These are phyloP conservation scores for Pythium utonaiense DNA, from an alignment of 352 stramenopile species.

Conservation along the genomic window DNA sequence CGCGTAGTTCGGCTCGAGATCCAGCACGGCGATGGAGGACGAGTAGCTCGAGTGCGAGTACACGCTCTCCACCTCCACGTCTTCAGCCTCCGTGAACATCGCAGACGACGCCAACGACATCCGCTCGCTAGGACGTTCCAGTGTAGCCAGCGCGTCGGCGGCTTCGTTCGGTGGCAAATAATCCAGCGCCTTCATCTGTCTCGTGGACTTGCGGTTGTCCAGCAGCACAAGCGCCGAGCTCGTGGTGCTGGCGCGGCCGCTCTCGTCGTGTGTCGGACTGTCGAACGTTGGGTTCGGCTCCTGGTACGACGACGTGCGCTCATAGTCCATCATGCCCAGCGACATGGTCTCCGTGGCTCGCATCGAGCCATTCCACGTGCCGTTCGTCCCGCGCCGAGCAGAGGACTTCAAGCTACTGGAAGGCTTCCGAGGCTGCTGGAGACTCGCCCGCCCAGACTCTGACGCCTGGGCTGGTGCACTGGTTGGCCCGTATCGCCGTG, in stretches of 20 bases:
- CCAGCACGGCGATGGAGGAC: slow-evolving; percentile 58
- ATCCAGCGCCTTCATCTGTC: slow-evolving; percentile 23
- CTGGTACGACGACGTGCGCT: slow-evolving; percentile 34
- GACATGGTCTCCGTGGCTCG: slow-evolving; percentile 44
- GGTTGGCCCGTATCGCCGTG: neutral
- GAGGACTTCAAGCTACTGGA: neutral
- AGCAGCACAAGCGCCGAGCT: slow-evolving; percentile 21
- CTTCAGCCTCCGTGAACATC: slow-evolving; percentile 15
- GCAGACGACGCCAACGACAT: slow-evolving; percentile 16
- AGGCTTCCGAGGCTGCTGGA: neutral
- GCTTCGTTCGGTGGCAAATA: slow-evolving; percentile 12
- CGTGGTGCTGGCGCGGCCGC: slow-evolving; percentile 9
- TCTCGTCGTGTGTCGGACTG: neutral
- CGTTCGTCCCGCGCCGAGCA: slow-evolving; percentile 15
- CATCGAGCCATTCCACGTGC: slow-evolving; percentile 19
- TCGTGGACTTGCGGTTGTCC: slow-evolving; percentile 15
- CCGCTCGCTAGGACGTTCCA: neutral
- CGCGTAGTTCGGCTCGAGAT: slow-evolving; percentile 31
- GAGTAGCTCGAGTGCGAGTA: slow-evolving; percentile 35
- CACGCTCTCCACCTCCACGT: slow-evolving; percentile 18
- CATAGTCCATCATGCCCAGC: slow-evolving; percentile 37
- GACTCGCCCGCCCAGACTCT: neutral
- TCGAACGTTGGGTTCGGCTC: slow-evolving; percentile 4
- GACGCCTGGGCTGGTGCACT: no score
- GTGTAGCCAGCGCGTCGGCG: neutral